Base-by-base conservation (phyloP, 495 filamentous ascomycete genomes). In the Parachaetomium inaequale region DNA sequence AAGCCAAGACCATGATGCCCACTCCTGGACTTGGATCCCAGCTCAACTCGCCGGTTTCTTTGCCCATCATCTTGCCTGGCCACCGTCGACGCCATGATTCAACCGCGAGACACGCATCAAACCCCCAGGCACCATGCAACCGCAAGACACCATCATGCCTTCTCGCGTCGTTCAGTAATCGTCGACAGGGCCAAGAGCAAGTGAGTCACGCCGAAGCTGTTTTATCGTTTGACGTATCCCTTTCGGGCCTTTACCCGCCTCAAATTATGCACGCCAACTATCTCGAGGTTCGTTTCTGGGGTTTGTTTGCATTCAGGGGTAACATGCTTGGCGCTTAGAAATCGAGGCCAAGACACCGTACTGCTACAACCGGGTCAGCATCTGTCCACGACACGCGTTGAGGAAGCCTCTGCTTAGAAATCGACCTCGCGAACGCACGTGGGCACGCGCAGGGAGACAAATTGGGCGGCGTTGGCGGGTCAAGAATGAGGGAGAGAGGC, bases 301-400 rank as follows among this genome's bases (percentile, higher is more conserved):
- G 4, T 4, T 31, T 15, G n/a, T 19, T 0, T 25, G 52, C 12
- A 15, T 57, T 57, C 38, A 46, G 55, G 38, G 55, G 55, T 31
- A 23, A 14, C 17, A 21, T 4, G 4, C 56, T 59, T 59, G 56
- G 56, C 56, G 56, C 45, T 59, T 59, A 59, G 56, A 59, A 59
- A 59, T 59, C 31, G 31, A 14, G 21, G 15, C 45, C 21, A 40
- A 40, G 21, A 19, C 25, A 32, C 4, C 23, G n/a, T n/a, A n/a
- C n/a, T n/a, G n/a, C n/a, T n/a, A n/a, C 26, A 7, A 3, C 26
- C 45, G 42, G 56, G 43, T 50, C 43, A 59, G 56, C 56, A 38
- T 23, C 56, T 11, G 21, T 26, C 32, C 56, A 21, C 45, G 14
- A 50, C 31, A 34, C 43, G 43, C 29, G 29, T 25, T 19, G 19